These are phyloP conservation scores for Hypoxylon sp. DNA, from an alignment of 2,329 filamentous ascomycete species.

Conservation along the genomic window DNA sequence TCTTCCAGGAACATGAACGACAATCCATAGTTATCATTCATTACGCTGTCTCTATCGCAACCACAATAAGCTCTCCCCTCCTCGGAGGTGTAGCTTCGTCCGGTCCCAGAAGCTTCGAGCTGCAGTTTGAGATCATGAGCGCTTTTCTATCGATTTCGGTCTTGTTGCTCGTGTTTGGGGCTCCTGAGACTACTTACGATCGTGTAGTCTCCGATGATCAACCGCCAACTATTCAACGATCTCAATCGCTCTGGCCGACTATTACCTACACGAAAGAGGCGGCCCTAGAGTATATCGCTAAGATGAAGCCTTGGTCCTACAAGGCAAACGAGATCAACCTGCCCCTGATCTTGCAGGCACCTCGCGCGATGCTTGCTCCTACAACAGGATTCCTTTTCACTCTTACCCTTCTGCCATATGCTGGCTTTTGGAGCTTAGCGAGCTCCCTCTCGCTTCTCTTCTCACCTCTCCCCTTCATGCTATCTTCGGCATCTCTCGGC, in stretches of 20 bases:
- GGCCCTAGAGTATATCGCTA: constrained; percentile 57
- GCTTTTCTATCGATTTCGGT: constrained; percentile 64
- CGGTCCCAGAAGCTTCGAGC: constrained; percentile 58
- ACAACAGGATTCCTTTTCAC: constrained; percentile 64
- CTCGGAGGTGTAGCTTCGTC: constrained; percentile 66
- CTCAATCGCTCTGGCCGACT: constrained; percentile 45
- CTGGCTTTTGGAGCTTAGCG: constrained; percentile 64
- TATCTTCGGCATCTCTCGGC: constrained; percentile 60
- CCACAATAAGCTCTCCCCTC: constrained; percentile 69
- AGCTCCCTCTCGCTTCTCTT: constrained; percentile 65
- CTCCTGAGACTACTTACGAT: constrained; percentile 69
- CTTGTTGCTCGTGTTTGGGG: constrained; percentile 63
- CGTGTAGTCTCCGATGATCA: constrained; percentile 53
- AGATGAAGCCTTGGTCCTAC: constrained; percentile 60
- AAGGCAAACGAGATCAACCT: constrained; percentile 50
- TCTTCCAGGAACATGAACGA: constrained; percentile 67
- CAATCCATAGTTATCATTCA: constrained; percentile 62
- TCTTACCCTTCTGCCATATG: constrained; percentile 62
- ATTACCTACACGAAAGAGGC: constrained; percentile 54
- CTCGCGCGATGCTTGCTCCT: constrained; percentile 65
- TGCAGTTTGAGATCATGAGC: constrained; percentile 68
- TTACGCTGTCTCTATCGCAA: constrained; percentile 61
- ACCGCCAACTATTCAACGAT: constrained; percentile 39
- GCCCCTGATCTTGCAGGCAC: constrained; percentile 60
- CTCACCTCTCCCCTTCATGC: constrained; percentile 60